These are phyloP conservation scores for Mortierella sp. DNA, from an alignment of 371 early-diverging fungal species.

Conservation along the genomic window DNA sequence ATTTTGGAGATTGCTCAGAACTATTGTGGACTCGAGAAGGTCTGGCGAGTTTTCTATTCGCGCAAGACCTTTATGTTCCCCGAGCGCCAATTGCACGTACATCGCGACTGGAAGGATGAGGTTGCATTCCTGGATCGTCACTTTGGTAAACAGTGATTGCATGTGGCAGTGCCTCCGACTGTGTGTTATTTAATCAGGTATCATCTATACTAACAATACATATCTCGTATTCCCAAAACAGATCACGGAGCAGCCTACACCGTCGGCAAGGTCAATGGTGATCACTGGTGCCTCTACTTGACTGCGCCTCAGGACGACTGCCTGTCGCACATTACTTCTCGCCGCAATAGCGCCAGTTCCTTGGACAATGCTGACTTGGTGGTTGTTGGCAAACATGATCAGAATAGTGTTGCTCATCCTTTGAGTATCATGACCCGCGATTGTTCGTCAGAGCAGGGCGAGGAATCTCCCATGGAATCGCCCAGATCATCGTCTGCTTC, in stretches of 20 bases:
- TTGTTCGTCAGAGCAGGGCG: constrained; percentile 1
- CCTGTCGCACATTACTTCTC: constrained; percentile 39
- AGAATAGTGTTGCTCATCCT: constrained; percentile 9
- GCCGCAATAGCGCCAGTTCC: constrained; percentile 34
- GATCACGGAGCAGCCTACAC: constrained; percentile 88
- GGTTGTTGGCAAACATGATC: constrained; percentile 30
- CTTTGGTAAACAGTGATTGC: constrained; percentile 62
- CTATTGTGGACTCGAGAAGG: constrained; percentile 76
- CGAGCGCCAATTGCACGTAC: constrained; percentile 89
- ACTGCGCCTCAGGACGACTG: constrained; percentile 74
- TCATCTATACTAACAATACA: constrained; percentile 4
- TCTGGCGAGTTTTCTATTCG: constrained; percentile 92
- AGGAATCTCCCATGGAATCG: constrained; percentile 19
- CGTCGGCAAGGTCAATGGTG: constrained; percentile 92
- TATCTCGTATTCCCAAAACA: constrained; percentile 23
- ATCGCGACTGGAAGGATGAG: constrained; percentile 93
- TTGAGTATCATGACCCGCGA: constrained; percentile 40
- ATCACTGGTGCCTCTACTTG: constrained; percentile 96
- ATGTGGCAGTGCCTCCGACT: neutral
- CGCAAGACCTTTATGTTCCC: constrained; percentile 98
- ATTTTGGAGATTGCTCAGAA: constrained; percentile 87
- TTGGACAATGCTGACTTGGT: constrained; percentile 24
- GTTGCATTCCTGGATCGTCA: constrained; percentile 79
- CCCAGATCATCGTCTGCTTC: constrained; percentile 44
- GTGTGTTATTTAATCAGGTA: neutral